Percentiles rank a stretch among this genome's conserved stretches.
Evolutionary conservation across 306 rosid species (phyloP).

Genomic region (Prunus campanulata): DNA sequence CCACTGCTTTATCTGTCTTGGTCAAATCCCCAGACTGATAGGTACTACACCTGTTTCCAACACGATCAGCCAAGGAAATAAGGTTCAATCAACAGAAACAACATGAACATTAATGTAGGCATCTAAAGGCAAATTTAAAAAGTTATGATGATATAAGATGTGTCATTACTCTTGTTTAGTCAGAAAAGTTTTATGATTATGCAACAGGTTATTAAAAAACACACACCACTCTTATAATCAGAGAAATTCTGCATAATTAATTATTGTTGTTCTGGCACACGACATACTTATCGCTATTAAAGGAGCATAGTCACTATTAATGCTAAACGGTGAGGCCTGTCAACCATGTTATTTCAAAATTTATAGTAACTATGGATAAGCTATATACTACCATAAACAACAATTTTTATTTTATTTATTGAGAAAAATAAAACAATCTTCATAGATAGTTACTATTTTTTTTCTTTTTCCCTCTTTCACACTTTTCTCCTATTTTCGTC

Average conservation of each 20-base stretch:
- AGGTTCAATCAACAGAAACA: constrained; percentile 24
- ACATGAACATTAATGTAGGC: constrained; percentile 6
- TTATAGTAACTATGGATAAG: not conserved
- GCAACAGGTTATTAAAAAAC: too few species aligned
- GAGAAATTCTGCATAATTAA: not conserved
- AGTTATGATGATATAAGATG: not conserved
- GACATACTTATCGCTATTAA: not conserved
- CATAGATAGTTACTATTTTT: not conserved
- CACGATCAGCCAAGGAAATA: constrained; percentile 27
- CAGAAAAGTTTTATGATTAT: not conserved
- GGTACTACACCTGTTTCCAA: constrained; percentile 81
- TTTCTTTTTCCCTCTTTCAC: not conserved
- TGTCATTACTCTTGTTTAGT: not conserved
- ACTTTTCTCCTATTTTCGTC: constrained; percentile 10
- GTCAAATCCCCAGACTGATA: constrained; percentile 78
- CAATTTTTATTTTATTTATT: not conserved
- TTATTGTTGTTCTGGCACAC: not conserved
- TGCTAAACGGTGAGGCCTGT: not conserved
- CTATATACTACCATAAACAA: not conserved
- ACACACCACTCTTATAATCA: not conserved
- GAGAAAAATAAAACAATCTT: not conserved
- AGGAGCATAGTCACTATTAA: not conserved
- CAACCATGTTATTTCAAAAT: not conserved
- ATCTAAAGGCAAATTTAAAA: constrained; percentile 1
- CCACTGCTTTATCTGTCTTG: constrained; percentile 82